Conservation (phyloP, 2,329 filamentous ascomycete genomes). For the Lachnellula hyalina region DNA sequence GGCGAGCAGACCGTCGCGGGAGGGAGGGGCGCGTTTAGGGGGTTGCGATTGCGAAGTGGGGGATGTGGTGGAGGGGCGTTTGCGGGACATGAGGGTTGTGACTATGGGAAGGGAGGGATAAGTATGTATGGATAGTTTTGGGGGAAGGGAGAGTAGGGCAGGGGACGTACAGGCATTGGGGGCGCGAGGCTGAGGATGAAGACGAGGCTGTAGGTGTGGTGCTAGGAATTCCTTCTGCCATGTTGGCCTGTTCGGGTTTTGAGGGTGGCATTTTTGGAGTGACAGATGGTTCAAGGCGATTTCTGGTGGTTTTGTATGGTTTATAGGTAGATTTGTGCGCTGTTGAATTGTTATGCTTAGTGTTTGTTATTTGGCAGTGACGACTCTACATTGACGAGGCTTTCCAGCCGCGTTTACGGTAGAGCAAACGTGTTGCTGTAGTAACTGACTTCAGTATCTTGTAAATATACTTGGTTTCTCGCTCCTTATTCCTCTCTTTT, state of each 20-base stretch:
- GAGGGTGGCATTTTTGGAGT: too few species aligned
- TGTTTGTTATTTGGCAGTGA: too few species aligned
- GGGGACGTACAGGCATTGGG: conserved; percentile 40
- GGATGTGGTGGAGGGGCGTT: conserved; percentile 17
- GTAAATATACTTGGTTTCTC: too few species aligned
- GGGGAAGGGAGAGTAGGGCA: not conserved
- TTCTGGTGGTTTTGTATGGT: too few species aligned
- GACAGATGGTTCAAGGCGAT: too few species aligned
- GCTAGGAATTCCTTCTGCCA: conserved; percentile 37
- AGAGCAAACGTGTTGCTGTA: too few species aligned
- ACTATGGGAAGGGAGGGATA: conserved; percentile 32
- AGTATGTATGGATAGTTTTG: not conserved
- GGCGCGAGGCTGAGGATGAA: conserved; percentile 17
- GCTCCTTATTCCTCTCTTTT: too few species aligned
- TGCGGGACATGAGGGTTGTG: conserved; percentile 44
- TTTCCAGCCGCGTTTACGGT: too few species aligned
- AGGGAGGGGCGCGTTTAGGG: conserved; percentile 34
- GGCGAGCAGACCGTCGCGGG: conserved; percentile 56
- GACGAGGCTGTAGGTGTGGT: conserved; percentile 19
- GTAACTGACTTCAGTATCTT: too few species aligned
- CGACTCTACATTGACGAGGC: too few species aligned
- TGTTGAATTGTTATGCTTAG: too few species aligned
- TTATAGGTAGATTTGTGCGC: too few species aligned
- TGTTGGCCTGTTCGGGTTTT: conserved; percentile 36
- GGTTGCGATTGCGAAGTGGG: conserved; percentile 9